phyloP scores from a whole-genome alignment of 768 basidiomycete genomes.

The Tricholoma terreum region DNA sequence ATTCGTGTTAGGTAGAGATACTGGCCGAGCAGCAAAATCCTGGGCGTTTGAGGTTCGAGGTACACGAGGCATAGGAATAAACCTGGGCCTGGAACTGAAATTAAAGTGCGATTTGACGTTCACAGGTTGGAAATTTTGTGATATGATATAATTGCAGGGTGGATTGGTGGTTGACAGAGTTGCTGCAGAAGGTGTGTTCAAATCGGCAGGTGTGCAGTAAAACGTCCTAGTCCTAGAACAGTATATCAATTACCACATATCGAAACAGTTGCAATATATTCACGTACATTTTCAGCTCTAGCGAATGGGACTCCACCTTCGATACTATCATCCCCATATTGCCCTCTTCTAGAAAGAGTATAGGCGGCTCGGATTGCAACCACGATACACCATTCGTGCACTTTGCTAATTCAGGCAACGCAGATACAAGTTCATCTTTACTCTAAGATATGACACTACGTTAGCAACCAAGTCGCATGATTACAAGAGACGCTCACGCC shows the following conservation, averaged over 20 bases:
- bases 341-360: constrained; percentile 5
- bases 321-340: constrained; percentile 7
- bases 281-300: constrained; percentile 14
- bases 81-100: not conserved
- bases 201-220: constrained; percentile 9
- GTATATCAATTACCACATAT: not conserved
- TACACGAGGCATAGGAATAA: not conserved
- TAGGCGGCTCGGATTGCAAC: constrained; percentile 6
- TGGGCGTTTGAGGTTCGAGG: not conserved
- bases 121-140: not conserved
- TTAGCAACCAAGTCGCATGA: not conserved
- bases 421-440: constrained; percentile 18
- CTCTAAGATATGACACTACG: constrained; percentile 4
- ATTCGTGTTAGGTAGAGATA: not conserved
- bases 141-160: not conserved
- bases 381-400: constrained; percentile 16
- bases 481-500: constrained; percentile 6
- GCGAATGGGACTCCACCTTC: constrained; percentile 3
- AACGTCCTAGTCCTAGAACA: constrained; percentile 11
- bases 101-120: not conserved
- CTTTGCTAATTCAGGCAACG: constrained; percentile 16
- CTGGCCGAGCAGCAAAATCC: not conserved
- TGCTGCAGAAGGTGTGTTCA: not conserved
- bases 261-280: not conserved
- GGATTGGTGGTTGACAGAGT: not conserved